Base-by-base conservation (phyloP, 495 filamentous ascomycete species). In the Podospora pseudocomata region DNA sequence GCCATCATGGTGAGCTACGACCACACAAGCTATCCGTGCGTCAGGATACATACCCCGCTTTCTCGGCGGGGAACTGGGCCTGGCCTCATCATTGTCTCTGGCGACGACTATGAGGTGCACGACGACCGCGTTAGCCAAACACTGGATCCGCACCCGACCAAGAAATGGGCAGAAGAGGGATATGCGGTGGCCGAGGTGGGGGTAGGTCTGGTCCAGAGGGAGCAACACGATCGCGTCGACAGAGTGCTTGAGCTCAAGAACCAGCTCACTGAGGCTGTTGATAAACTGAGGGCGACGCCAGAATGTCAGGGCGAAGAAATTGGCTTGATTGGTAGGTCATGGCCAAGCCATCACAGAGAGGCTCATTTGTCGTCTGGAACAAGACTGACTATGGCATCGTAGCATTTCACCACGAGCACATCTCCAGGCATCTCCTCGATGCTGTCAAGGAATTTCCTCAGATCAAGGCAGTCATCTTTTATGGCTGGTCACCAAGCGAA, bases 91-190 rank as follows among this genome's bases (percentile, higher is more conserved):
- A 67, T 88, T 39, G 64, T 86, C 13, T 53, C 68, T 5, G 53
- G 11, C 32, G 32, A 39, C 27, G 16, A 55, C 16, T 4, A 5
- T 9, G 19, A 72, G 28, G 66, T 72, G 11, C 55, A 67, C 19
- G 55, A 59, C 56, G 16, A 64, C 34, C 39, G 69, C 16, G 27
- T 20, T n/a, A 30, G 53, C 18, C 71, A 75, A 63, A 76, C 73
- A n/a, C 71, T 81, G 19, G 80, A 80, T 27, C 84, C 84, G 1
- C 77, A 79, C 20, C 85, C 84, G 1, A 66, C 81, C 23, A 70
- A 80, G 64, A 88, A 88, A 77, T 88, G 86, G 85, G 86, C 86
- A 4, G 86, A 88, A 72, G 86, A 88, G 75, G 82, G 86, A 5
- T 87, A 82, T 65, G 79, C 83, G 1, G 83, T 86, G 3, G 83